A percentile compares a stretch with the other conserved stretches of the same genome.
These are phyloP conservation scores for Myotisia sp. DNA, from an alignment of 2,329 filamentous ascomycete genomes.

Conservation along the genomic window DNA sequence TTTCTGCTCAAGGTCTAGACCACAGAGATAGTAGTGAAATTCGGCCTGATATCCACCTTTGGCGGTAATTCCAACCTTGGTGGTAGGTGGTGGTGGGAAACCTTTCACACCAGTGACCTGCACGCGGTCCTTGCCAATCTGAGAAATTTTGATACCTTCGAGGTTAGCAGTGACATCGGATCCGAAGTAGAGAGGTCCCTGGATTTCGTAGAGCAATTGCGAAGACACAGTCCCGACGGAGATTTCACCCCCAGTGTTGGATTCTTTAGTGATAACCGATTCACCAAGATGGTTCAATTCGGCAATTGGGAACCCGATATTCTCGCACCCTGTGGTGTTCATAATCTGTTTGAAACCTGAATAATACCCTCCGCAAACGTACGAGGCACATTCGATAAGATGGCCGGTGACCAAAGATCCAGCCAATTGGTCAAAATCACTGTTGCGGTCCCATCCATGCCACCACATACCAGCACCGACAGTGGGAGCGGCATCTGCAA, in stretches of 20 bases:
- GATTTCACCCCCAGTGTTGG: slow-evolving; percentile 15
- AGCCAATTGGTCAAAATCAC: slow-evolving; percentile 19
- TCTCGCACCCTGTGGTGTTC: slow-evolving; percentile 9
- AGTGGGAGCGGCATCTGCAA: slow-evolving; percentile 24
- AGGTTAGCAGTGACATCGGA: slow-evolving; percentile 35
- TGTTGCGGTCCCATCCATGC: slow-evolving; percentile 19
- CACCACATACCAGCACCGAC: slow-evolving; percentile 21
- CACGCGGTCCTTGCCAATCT: slow-evolving; percentile 29
- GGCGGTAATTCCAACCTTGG: slow-evolving; percentile 31
- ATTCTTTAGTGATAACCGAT: slow-evolving; percentile 15
- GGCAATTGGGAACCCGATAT: slow-evolving; percentile 21
- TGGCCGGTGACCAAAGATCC: slow-evolving; percentile 18
- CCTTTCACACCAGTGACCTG: slow-evolving; percentile 31
- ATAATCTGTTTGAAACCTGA: slow-evolving; percentile 16
- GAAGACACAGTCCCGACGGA: slow-evolving; percentile 28
- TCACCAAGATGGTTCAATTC: slow-evolving; percentile 15
- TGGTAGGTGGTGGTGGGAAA: slow-evolving; percentile 29
- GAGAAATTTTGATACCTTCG: slow-evolving; percentile 29
- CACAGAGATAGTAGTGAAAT: slow-evolving; percentile 26
- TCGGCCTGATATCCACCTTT: slow-evolving; percentile 29
- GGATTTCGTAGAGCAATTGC: slow-evolving; percentile 35
- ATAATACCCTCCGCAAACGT: slow-evolving; percentile 12
- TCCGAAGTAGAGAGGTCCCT: slow-evolving; percentile 36
- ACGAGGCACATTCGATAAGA: slow-evolving; percentile 19
- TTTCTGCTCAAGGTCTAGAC: slow-evolving; percentile 28